A percentile compares a stretch with the other conserved stretches of the same genome.
phyloP scores from a whole-genome alignment of 1,284 basidiomycete species.

The Sporisorium exsertum region DNA sequence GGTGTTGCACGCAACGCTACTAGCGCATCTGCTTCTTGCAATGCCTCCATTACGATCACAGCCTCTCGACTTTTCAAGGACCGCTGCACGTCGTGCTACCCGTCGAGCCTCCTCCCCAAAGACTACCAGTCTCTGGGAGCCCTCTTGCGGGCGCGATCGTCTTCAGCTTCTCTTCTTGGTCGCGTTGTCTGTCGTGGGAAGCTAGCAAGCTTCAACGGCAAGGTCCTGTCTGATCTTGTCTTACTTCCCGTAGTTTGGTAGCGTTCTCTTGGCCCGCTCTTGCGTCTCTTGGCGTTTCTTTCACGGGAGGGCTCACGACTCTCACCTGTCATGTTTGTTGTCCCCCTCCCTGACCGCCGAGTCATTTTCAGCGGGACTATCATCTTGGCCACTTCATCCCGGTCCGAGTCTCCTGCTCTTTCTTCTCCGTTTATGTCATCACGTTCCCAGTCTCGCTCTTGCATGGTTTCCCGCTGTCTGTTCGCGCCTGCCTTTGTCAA shows the following conservation, averaged over 20 bases:
- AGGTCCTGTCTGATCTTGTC: conserved; percentile 3
- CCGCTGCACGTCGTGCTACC: not conserved
- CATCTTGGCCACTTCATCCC: not conserved
- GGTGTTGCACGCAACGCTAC: conserved; percentile 18
- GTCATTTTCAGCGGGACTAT: conserved; percentile 6
- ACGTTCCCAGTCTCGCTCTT: conserved; percentile 7
- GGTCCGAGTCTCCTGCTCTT: conserved; percentile 6
- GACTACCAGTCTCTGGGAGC: not conserved
- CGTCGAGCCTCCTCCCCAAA: not conserved
- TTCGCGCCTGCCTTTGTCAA: conserved; percentile 12
- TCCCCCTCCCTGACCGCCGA: not conserved
- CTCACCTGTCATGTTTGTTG: not conserved
- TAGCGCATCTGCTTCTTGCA: conserved; percentile 13
- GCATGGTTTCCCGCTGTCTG: conserved; percentile 10
- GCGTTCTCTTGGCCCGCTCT: conserved; percentile 29
- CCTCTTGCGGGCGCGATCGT: not conserved
- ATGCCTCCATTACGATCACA: conserved; percentile 10
- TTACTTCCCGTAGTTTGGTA: conserved; percentile 4
- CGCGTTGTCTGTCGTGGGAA: not conserved
- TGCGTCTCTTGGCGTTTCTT: conserved; percentile 4
- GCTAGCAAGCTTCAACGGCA: conserved; percentile 3
- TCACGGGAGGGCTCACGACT: not conserved
- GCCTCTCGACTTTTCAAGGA: not conserved
- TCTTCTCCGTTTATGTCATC: not conserved
- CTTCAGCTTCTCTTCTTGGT: not conserved